Percentiles rank a stretch among this genome's conserved stretches.
Conservation (phyloP, 768 basidiomycete genomes). For the Termitomyces sp. region DNA sequence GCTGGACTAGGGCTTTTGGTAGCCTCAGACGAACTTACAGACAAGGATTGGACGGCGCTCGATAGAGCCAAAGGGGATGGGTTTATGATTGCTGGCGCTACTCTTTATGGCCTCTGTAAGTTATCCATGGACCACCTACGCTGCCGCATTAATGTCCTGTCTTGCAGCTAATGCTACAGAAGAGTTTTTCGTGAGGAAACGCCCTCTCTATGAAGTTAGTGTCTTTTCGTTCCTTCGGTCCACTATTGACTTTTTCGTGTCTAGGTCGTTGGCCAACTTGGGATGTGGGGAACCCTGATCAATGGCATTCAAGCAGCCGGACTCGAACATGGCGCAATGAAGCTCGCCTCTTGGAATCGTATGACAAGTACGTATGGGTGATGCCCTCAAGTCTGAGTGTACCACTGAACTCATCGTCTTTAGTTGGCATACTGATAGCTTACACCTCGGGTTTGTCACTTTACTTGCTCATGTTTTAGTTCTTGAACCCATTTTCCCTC, state of each 20-base stretch:
- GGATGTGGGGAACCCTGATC: slow-evolving; percentile 79
- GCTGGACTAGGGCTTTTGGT: slow-evolving; percentile 78
- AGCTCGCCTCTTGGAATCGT: slow-evolving; percentile 64
- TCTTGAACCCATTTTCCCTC: slow-evolving; percentile 6
- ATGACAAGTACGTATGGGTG: slow-evolving; percentile 47
- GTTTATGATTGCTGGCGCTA: slow-evolving; percentile 84
- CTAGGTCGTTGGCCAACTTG: slow-evolving; percentile 77
- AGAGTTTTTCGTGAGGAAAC: slow-evolving; percentile 76
- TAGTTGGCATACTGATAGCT: slow-evolving; percentile 41
- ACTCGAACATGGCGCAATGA: slow-evolving; percentile 67
- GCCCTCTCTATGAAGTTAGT: slow-evolving; percentile 70
- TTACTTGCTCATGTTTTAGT: background rate
- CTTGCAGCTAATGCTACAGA: slow-evolving; percentile 77
- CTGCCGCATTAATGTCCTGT: background rate
- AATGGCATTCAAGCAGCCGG: slow-evolving; percentile 73
- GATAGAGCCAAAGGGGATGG: slow-evolving; percentile 72
- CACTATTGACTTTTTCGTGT: background rate
- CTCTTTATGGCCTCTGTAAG: slow-evolving; percentile 82
- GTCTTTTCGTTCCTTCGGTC: background rate
- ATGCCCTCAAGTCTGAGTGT: background rate
- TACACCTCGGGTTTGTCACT: slow-evolving; percentile 28
- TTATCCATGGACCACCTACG: slow-evolving; percentile 9
- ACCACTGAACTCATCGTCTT: background rate
- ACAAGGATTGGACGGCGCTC: slow-evolving; percentile 66
- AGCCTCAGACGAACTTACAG: slow-evolving; percentile 68